Evolutionary conservation across 116 monocot genomes (phyloP).

Genomic region (Iris pallida): DNA sequence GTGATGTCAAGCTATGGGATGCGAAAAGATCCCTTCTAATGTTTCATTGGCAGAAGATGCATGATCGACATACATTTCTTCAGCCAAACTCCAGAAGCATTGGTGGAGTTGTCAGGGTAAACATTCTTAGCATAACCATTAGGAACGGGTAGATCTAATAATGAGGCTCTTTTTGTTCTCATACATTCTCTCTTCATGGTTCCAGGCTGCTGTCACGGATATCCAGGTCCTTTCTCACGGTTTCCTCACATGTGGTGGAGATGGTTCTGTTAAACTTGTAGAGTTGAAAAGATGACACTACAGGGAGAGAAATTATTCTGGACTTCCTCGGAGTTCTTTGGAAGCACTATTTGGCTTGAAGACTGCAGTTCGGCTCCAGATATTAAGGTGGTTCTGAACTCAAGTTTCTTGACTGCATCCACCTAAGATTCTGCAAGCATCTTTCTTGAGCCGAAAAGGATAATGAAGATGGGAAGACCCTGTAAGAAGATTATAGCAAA

Average conservation of each 20-base stretch:
- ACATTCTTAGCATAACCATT: neutral
- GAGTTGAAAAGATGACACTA: conserved; percentile 28
- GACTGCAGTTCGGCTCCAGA: no score
- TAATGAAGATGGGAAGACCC: no score
- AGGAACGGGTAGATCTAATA: neutral
- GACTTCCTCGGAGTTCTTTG: no score
- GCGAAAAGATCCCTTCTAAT: conserved; percentile 63
- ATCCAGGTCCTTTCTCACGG: conserved; percentile 72
- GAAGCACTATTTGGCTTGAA: no score
- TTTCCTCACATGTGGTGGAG: conserved; percentile 94
- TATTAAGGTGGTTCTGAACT: no score
- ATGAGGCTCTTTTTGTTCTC: neutral
- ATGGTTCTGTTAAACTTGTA: conserved; percentile 84
- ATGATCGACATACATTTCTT: conserved; percentile 91
- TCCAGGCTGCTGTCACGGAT: conserved; percentile 92
- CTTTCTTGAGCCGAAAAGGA: no score
- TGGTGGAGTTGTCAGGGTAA: conserved; percentile 89
- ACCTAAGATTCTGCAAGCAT: no score
- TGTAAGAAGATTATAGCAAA: no score
- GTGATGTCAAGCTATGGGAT: conserved; percentile 99
- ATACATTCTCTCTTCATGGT: neutral
- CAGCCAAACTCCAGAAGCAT: conserved; percentile 80
- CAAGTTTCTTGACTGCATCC: no score
- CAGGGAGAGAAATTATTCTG: no score
- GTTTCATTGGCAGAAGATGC: conserved; percentile 85